Evolutionary conservation across 2,329 filamentous ascomycete species (phyloP).

Genomic region (Chaetomium globosum): DNA sequence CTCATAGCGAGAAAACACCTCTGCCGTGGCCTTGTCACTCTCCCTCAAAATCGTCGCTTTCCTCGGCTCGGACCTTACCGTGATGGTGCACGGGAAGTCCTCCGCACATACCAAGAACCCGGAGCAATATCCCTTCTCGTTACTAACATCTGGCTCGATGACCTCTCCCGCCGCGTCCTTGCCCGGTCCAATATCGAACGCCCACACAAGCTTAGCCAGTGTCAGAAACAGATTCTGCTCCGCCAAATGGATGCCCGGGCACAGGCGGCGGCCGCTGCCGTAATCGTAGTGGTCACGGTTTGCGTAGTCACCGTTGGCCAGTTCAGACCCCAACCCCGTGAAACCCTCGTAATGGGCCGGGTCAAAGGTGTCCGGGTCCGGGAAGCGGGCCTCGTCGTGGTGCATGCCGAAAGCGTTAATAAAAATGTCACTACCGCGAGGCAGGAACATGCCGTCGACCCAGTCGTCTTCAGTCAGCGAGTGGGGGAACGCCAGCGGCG

Average conservation of each 20-base stretch:
- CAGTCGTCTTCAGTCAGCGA: constrained; percentile 45
- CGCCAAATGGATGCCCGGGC: constrained; percentile 58
- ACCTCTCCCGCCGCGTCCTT: not conserved
- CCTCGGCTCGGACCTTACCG: constrained; percentile 5
- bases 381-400: constrained; percentile 47
- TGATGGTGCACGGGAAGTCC: constrained; percentile 5
- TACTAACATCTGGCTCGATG: constrained; percentile 5
- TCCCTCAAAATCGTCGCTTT: not conserved
- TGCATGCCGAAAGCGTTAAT: constrained; percentile 49
- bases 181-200: constrained; percentile 39
- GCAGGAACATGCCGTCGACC: constrained; percentile 50
- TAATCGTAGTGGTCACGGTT: constrained; percentile 57
- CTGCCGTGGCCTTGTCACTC: not conserved
- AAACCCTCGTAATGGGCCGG: constrained; percentile 44
- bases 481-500: constrained; percentile 45
- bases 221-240: constrained; percentile 51
- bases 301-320: constrained; percentile 34
- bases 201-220: constrained; percentile 52
- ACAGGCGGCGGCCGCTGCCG: constrained; percentile 59
- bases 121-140: constrained; percentile 1
- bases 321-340: constrained; percentile 30
- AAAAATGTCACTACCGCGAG: constrained; percentile 48
- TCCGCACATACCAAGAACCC: constrained; percentile 9
- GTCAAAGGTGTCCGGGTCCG: constrained; percentile 47
- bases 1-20: constrained; percentile 12